These are phyloP conservation scores for Phytophthora pinifolia DNA, from an alignment of 352 stramenopile species.

Conservation along the genomic window DNA sequence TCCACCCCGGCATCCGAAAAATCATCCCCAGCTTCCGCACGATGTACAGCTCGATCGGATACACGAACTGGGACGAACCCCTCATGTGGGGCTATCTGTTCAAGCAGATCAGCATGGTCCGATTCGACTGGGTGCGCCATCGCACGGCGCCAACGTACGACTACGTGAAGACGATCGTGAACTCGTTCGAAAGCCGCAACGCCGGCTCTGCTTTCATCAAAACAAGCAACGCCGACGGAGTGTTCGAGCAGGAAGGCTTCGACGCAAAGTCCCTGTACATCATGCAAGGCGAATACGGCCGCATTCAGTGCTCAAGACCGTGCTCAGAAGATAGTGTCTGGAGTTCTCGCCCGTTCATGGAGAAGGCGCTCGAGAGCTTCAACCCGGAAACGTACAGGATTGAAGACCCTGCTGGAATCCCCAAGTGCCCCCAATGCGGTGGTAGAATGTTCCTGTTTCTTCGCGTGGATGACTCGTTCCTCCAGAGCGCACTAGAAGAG, in stretches of 20 bases:
- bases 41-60: slow-evolving; percentile 52
- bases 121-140: slow-evolving; percentile 40
- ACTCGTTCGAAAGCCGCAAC: slow-evolving; percentile 21
- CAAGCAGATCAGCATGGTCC: slow-evolving; percentile 48
- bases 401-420: slow-evolving; percentile 37
- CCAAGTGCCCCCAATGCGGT: slow-evolving; percentile 41
- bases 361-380: slow-evolving; percentile 38
- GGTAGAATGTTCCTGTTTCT: slow-evolving; percentile 35
- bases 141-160: slow-evolving; percentile 46
- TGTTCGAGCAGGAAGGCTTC: slow-evolving; percentile 65
- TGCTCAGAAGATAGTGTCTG: slow-evolving; percentile 45
- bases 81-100: too few relatives aligned
- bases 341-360: slow-evolving; percentile 41
- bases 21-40: slow-evolving; percentile 37
- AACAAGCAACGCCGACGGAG: slow-evolving; percentile 63
- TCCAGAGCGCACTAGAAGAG: slow-evolving; percentile 29
- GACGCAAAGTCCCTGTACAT: slow-evolving; percentile 40
- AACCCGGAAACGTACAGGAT: slow-evolving; percentile 46
- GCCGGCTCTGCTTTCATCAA: slow-evolving; percentile 44
- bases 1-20: slow-evolving; percentile 38
- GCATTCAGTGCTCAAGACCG: slow-evolving; percentile 41
- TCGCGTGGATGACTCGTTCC: slow-evolving; percentile 39
- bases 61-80: too few relatives aligned
- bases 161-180: slow-evolving; percentile 36
- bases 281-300: slow-evolving; percentile 58